Evolutionary conservation across 2,329 filamentous ascomycete species (phyloP).

Genomic region (Claviceps digitariae): DNA sequence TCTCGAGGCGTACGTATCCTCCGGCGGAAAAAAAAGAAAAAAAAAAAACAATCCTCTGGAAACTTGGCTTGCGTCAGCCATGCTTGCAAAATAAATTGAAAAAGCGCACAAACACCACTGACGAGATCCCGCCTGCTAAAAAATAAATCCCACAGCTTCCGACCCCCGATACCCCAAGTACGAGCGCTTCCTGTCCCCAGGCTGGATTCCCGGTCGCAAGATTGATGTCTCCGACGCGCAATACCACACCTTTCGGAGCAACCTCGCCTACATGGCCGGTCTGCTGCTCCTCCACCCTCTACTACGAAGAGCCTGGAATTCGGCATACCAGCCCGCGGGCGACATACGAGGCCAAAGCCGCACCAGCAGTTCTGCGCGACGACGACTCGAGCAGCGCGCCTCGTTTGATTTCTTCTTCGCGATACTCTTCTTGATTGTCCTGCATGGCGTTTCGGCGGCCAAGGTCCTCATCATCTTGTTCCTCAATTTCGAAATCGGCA

Average conservation of each 20-base stretch:
- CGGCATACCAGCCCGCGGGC: slow-evolving; percentile 25
- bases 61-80: too few relatives aligned
- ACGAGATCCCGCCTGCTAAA: neutral
- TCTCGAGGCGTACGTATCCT: slow-evolving; percentile 60
- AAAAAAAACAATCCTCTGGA: too few relatives aligned
- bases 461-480: slow-evolving; percentile 75
- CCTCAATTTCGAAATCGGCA: slow-evolving; percentile 71
- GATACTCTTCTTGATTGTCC: slow-evolving; percentile 57
- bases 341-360: slow-evolving; percentile 9
- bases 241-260: slow-evolving; percentile 72
- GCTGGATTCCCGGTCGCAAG: slow-evolving; percentile 87
- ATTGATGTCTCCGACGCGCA: slow-evolving; percentile 87
- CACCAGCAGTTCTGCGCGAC: slow-evolving; percentile 37
- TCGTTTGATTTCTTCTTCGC: slow-evolving; percentile 78
- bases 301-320: slow-evolving; percentile 58
- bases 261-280: slow-evolving; percentile 66
- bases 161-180: slow-evolving; percentile 73
- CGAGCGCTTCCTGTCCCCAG: slow-evolving; percentile 54
- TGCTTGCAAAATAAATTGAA: neutral
- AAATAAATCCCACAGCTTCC: slow-evolving; percentile 40
- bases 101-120: neutral
- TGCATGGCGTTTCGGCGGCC: slow-evolving; percentile 75
- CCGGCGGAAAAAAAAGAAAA: too few relatives aligned
- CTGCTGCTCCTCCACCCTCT: slow-evolving; percentile 70
- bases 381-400: slow-evolving; percentile 50